Evolutionary conservation across 805 yeast species (phyloP), one percentile per base, ranked within the genome.

Genomic region (Ogataea polymorpha): DNA sequence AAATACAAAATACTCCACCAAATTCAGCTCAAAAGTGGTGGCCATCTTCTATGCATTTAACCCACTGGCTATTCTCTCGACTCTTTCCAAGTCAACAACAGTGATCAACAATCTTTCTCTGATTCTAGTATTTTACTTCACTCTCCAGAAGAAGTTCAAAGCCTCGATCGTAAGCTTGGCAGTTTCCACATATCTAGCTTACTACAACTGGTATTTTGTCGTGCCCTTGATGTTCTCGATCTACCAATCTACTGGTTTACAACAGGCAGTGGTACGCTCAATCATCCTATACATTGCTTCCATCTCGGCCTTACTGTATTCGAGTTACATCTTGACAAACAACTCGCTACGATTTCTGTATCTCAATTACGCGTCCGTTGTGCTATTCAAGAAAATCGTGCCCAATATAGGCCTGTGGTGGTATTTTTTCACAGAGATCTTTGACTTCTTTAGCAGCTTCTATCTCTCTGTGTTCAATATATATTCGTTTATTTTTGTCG

Each of bases 341-440:
- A 33, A 50, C 17, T 61, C 70, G 23, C 66, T 71, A 65, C 59
- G 64, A 39, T 79, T 80, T 54, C 33, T 86, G n/a, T 42, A 54
- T 24, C 64, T 77, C 8, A 72, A 77, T 28, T 87, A 82, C 55
- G 80, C 82, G 12, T 70, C 78, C 3, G 63, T 75, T 5, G 56
- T 87, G 5, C 66, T 68, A 17, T 82, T 86, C 53, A 72, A 72
- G 27, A 90, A 87, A 48, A 77, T 89, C 46, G 72, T 81, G 5
- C 99, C 99, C 20, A 93, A 93, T 63, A 62, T 93, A 50, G 99
- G 99, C 0, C 68, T 93, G 15, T 93, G 99, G 99, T 93, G 99
- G 99, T 93, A 93, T 67, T 80, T 90, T 54, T 93, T 93, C 69
- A 85, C 91, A 30, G 99, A 93, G 63, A 86, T 93, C 79, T 93